Evolutionary conservation across 345 rosid species (phyloP), one percentile per base, ranked within the genome.

Genomic region (Euphorbia tirucalli): DNA sequence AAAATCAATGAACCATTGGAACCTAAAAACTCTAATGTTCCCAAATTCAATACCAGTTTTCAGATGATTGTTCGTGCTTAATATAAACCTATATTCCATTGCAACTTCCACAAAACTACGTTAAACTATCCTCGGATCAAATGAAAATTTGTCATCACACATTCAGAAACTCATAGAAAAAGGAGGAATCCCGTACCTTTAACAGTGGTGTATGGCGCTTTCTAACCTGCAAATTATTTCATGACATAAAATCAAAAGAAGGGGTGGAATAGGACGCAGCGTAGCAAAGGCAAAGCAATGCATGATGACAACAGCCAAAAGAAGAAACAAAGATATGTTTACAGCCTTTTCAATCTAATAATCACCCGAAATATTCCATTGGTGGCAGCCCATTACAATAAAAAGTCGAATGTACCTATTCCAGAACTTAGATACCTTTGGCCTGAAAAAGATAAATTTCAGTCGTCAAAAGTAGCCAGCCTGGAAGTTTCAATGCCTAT

Each of bases 121-220:
- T 9, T n/a, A 3, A 65, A 65, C 68, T 65, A 13, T 24, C 6
- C 32, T 61, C 21, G 50, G 13, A 22, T 54, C 31, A 24, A 35
- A 63, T 39, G 30, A 49, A 49, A 48, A 48, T 24, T 2, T 18
- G 70, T 56, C 18, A 18, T 10, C 30, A 28, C 16, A 16, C 24
- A 65, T 46, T 65, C 59, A 15, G 6, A 7, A 37, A 66, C 30
- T 49, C 32, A 54, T 5, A 14, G 62, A 0, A 6, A 68, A 66
- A 50, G 77, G 60, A 59, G 54, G 37, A 69, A 37, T 56, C 5
- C n/a, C 68, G n/a, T 57, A 78, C 81, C 81, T 78, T 78, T 67
- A 78, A 21, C 18, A 78, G 49, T 3, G 77, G 81, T 62, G 81
- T 69, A 18, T 78, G 81, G 35, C 14, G 74, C 74, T 78, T 78